Conservation (phyloP, 495 filamentous ascomycete genomes). For the Xylaria curta region DNA sequence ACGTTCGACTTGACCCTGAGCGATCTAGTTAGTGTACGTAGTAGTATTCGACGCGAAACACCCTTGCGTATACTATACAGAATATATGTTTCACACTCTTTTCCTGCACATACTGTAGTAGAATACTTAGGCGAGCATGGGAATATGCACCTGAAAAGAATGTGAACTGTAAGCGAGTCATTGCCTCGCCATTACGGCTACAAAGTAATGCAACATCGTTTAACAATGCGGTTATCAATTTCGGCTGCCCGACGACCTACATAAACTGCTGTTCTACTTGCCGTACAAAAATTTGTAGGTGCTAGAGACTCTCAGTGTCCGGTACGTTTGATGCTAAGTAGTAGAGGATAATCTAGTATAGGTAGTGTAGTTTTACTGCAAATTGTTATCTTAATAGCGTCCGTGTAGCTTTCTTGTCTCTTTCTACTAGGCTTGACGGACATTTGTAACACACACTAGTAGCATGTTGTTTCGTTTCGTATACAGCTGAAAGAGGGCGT, state of each 20-base stretch:
- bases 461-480: not conserved
- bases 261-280: not conserved
- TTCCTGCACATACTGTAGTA: not conserved
- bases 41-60: constrained; percentile 2
- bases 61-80: not conserved
- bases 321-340: not conserved
- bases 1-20: constrained; percentile 11
- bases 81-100: constrained; percentile 1
- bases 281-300: too few relatives aligned
- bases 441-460: not conserved
- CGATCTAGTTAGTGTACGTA: not conserved
- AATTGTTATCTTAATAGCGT: not conserved
- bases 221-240: not conserved
- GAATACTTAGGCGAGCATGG: not conserved
- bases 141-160: constrained; percentile 9
- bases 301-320: not conserved
- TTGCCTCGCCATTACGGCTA: not conserved
- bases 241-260: not conserved
- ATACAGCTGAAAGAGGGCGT: not conserved
- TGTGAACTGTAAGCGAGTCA: not conserved
- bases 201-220: not conserved
- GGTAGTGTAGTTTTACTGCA: not conserved
- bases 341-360: not conserved
- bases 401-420: not conserved
- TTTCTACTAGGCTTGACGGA: not conserved